phyloP scores from a whole-genome alignment of 75 land plant genomes.

The Chamaecyparis obtusa region DNA sequence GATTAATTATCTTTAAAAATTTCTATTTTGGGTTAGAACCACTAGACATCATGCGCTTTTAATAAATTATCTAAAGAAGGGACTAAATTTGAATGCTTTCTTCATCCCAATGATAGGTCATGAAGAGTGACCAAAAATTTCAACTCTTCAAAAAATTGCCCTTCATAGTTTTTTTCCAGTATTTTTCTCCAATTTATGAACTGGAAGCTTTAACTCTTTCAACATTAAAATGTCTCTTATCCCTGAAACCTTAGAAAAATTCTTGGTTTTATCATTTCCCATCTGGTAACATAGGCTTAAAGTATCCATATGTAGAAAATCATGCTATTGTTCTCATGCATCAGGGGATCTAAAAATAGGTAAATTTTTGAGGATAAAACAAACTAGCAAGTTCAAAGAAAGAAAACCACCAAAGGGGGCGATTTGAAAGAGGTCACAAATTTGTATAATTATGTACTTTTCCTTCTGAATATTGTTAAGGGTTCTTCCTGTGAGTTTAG shows the following conservation, averaged over 20 bases:
- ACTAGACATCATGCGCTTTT: neutral
- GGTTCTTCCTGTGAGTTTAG: neutral
- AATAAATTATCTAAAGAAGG: neutral
- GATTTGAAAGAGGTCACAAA: neutral
- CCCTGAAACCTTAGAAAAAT: neutral
- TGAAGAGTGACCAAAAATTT: neutral
- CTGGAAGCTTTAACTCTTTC: neutral
- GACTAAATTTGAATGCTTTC: neutral
- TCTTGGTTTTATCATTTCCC: neutral
- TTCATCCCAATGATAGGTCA: neutral
- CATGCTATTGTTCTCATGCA: neutral
- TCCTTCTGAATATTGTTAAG: neutral
- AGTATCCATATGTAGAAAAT: neutral
- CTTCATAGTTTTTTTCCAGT: neutral
- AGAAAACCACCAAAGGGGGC: neutral
- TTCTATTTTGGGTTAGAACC: neutral
- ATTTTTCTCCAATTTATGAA: neutral
- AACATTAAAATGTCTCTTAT: neutral
- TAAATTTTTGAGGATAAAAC: neutral
- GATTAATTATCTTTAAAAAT: neutral
- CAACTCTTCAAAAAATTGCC: neutral
- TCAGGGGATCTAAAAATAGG: neutral
- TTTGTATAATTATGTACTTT: neutral
- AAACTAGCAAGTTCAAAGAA: neutral
- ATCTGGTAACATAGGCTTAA: neutral